These are phyloP conservation scores for Henckelia pumila DNA, from an alignment of 257 asterid genomes.

Conservation along the genomic window DNA sequence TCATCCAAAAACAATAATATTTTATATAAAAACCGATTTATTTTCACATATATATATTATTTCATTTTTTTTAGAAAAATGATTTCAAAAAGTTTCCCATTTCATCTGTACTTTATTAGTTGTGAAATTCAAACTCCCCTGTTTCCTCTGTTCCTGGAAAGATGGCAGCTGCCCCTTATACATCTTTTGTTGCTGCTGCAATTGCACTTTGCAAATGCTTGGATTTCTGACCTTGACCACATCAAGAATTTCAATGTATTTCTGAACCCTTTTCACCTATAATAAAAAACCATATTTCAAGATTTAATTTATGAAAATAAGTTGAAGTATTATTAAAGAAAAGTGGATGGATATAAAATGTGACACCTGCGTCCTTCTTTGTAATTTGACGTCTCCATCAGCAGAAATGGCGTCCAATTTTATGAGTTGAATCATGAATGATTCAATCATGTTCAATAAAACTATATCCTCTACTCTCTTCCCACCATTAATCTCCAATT, in stretches of 20 bases:
- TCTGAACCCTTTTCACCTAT: conserved; percentile 92
- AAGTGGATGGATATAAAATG: neutral
- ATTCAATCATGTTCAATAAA: conserved; percentile 61
- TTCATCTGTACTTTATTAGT: conserved; percentile 51
- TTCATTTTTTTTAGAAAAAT: neutral
- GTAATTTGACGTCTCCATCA: conserved; percentile 83
- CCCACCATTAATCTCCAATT: conserved; percentile 67
- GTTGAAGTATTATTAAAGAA: neutral
- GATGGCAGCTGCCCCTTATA: conserved; percentile 30
- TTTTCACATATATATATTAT: neutral
- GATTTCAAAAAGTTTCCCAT: conserved; percentile 73
- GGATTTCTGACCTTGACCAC: conserved; percentile 58
- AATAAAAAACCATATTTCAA: conserved; percentile 6
- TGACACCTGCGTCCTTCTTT: conserved; percentile 89
- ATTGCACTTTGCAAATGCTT: conserved; percentile 31
- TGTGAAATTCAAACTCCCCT: conserved; percentile 33
- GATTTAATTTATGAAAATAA: neutral
- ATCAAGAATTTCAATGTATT: conserved; percentile 78
- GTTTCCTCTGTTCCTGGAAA: conserved; percentile 35
- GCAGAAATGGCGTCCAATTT: conserved; percentile 82
- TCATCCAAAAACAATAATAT: conserved; percentile 19
- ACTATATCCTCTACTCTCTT: conserved; percentile 68
- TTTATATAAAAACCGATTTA: conserved; percentile 1
- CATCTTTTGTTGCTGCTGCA: conserved; percentile 33
- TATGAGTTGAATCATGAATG: conserved; percentile 77